A percentile compares a stretch with the other conserved stretches of the same genome.
Conservation (phyloP, 2,329 filamentous ascomycete species). For the Neonectria coccinea region DNA sequence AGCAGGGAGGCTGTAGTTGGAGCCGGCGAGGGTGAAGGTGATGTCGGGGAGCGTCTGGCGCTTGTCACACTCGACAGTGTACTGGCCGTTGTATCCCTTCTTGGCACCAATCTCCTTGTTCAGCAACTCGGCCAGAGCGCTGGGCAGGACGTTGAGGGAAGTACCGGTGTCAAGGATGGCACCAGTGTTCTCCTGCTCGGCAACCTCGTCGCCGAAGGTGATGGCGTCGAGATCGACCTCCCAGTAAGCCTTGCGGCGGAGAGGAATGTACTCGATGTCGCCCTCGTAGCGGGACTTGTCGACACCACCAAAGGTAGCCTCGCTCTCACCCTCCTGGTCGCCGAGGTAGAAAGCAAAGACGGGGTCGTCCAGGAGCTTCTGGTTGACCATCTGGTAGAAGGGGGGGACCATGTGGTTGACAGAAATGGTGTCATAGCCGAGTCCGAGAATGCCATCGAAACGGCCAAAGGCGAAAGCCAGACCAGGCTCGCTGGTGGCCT, state of each 20-base stretch:
- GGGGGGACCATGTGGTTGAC: conserved; percentile 95
- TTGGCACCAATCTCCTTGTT: conserved; percentile 98
- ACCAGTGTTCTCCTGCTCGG: conserved; percentile 93
- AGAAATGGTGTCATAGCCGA: conserved; percentile 96
- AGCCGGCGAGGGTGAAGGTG: conserved; percentile 87
- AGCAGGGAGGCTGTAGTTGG: conserved; percentile 91
- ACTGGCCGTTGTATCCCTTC: conserved; percentile 98
- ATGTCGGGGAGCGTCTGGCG: conserved; percentile 88
- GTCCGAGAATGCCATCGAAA: conserved; percentile 95
- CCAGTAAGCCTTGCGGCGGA: conserved; percentile 99
- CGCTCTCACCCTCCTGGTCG: conserved; percentile 78
- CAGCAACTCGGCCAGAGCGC: conserved; percentile 90
- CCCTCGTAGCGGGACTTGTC: conserved; percentile 85
- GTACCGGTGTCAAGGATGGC: conserved; percentile 98
- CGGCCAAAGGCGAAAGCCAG: conserved; percentile 97
- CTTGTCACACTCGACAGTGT: conserved; percentile 89
- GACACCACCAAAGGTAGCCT: conserved; percentile 90
- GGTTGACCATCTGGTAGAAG: conserved; percentile 95
- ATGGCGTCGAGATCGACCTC: conserved; percentile 97
- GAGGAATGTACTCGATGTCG: conserved; percentile 90
- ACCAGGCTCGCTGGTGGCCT: conserved; percentile 95
- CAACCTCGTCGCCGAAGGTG: conserved; percentile 85
- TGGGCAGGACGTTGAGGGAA: conserved; percentile 94
- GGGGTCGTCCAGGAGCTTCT: conserved; percentile 88
- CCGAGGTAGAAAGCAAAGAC: conserved; percentile 98